Percentiles rank a stretch among this genome's conserved stretches.
phyloP scores from a whole-genome alignment of 495 filamentous ascomycete genomes.

The Penicillium odoratum region DNA sequence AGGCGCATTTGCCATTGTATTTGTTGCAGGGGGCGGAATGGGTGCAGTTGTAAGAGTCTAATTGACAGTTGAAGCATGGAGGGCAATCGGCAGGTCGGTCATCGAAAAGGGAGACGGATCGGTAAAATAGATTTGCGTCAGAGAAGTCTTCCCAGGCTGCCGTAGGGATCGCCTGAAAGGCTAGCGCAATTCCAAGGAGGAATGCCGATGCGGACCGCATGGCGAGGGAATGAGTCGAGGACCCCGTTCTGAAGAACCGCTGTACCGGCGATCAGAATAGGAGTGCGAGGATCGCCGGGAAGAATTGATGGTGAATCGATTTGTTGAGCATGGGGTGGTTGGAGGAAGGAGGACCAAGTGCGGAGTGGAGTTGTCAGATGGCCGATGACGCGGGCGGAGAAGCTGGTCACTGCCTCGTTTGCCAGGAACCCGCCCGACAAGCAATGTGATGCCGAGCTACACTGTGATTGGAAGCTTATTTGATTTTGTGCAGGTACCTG shows the following conservation, averaged over 20 bases:
- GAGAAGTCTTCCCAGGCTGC: conserved; percentile 37
- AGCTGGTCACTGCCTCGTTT: conserved; percentile 12
- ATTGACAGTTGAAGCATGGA: conserved; percentile 93
- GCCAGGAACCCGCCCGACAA: conserved; percentile 17
- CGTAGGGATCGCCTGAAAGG: conserved; percentile 24
- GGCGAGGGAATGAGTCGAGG: conserved; percentile 16
- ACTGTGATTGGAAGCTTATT: neutral
- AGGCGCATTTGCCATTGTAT: conserved; percentile 86
- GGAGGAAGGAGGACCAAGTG: conserved; percentile 10
- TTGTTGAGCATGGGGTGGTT: conserved; percentile 9
- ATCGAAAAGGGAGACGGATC: conserved; percentile 51
- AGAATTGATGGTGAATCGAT: conserved; percentile 5
- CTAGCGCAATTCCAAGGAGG: conserved; percentile 28
- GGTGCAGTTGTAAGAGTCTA: conserved; percentile 84
- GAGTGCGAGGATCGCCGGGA: conserved; percentile 17
- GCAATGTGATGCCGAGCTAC: neutral
- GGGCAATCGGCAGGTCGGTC: conserved; percentile 62
- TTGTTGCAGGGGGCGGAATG: conserved; percentile 86
- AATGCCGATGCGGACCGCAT: conserved; percentile 35
- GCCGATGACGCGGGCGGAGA: conserved; percentile 47
- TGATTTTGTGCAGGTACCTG: neutral
- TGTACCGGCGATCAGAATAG: conserved; percentile 11
- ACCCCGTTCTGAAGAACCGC: conserved; percentile 11
- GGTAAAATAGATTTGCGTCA: conserved; percentile 28
- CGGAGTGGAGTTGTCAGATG: conserved; percentile 24